Evolutionary conservation across 805 yeast genomes (phyloP), one percentile per base, ranked within the genome.

Genomic region (Candida incommunis): DNA sequence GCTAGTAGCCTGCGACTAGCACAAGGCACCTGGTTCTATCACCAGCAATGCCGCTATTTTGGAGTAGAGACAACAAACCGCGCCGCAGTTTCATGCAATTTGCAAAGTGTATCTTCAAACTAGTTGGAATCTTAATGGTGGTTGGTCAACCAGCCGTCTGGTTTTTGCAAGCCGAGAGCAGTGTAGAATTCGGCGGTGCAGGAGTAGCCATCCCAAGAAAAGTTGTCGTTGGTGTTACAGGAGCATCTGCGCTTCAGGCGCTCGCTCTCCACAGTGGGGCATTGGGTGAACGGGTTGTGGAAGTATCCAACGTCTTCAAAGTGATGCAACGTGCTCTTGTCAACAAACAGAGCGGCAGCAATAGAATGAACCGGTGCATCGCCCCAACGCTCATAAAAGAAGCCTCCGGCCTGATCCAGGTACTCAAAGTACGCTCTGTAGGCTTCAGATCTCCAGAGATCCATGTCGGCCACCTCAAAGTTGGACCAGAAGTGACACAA

Each of bases 401-500:
- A 79, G 41, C 82, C 81, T 22, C 83, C 83, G 2, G 75, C 68
- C 43, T 65, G 54, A 59, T 80, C 86, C 48, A 80, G 65, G 48
- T 64, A 55, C 27, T 76, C 69, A 54, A 80, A 80, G 59, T 69
- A 80, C 47, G 64, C 63, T 23, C 57, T 53, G 60, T 80, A 80
- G 18, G 72, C 74, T 42, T 71, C 67, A n/a, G 68, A 51, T 51
- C 82, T 60, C 72, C 75, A 79, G 54, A 80, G 72, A 43, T 71
- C 69, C 53, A 80, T 62, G 48, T 68, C 65, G 21, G 76, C 85
- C 42, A 80, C 69, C 57, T 80, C 86, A 55, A 79, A 80, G 64
- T 79, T 80, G 31, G 80, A 72, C 94, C 94, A 82, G 60, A 80
- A 84, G 60, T 83, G 94, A 57, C 94, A 83, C 54, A 74, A 57